Evolutionary conservation across 2,329 filamentous ascomycete genomes (phyloP).

Genomic region (Fusarium oxysporum): DNA sequence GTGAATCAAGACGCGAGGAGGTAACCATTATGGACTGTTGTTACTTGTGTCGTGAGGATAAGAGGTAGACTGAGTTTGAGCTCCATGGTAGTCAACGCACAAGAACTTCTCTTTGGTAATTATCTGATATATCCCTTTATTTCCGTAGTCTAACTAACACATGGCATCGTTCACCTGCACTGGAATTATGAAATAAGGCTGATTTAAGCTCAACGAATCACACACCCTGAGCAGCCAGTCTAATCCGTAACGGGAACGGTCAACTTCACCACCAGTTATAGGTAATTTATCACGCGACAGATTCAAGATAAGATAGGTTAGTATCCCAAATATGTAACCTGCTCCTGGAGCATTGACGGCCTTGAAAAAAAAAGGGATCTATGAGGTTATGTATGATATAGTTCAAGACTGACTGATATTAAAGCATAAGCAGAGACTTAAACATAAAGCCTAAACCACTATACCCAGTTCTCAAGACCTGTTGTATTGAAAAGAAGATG

Average conservation of each 20-base stretch:
- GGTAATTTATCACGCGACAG: not conserved
- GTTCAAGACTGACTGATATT: too few species aligned
- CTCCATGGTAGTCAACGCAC: not conserved
- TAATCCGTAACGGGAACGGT: not conserved
- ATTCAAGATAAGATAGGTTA: not conserved
- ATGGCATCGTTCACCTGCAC: not conserved
- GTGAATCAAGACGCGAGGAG: not conserved
- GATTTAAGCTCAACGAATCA: slow-evolving; percentile 28
- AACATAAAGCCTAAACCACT: not conserved
- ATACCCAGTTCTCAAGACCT: not conserved
- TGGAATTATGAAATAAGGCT: not conserved
- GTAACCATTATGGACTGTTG: not conserved
- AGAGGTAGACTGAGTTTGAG: not conserved
- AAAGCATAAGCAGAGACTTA: not conserved
- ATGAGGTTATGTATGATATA: too few species aligned
- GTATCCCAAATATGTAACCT: not conserved
- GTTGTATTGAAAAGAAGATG: not conserved
- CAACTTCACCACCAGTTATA: not conserved
- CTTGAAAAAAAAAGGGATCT: not conserved
- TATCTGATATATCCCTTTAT: not conserved
- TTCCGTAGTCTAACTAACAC: not conserved
- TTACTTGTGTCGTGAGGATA: not conserved
- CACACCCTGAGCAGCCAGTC: not conserved
- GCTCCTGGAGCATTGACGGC: not conserved
- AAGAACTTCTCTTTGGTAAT: not conserved